These are phyloP conservation scores for Rhododendron henanense DNA, from an alignment of 148 eudicot genomes.

Conservation along the genomic window DNA sequence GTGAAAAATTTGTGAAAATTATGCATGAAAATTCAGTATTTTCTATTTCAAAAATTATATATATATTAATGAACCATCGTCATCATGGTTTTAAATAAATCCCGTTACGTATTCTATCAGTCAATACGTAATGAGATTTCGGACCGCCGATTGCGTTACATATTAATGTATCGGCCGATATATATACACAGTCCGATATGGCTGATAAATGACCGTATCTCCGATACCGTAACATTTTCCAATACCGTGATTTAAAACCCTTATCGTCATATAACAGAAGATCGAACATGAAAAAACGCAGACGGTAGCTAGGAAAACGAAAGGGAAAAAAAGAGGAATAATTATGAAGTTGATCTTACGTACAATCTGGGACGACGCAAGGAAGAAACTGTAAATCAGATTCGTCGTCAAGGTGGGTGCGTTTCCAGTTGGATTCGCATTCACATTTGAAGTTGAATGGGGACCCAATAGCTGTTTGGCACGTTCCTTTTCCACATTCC, in stretches of 20 bases:
- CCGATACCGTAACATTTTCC: no score
- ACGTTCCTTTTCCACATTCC: conserved; percentile 62
- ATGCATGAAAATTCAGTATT: neutral
- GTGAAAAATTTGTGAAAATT: neutral
- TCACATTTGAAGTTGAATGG: conserved; percentile 49
- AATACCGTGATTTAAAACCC: no score
- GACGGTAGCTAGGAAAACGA: neutral
- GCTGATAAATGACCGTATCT: neutral
- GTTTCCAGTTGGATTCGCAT: conserved; percentile 57
- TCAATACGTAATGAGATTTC: no score
- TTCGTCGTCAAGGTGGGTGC: conserved; percentile 41
- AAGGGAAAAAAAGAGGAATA: neutral
- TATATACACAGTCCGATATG: no score
- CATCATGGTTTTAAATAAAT: neutral
- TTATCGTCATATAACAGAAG: no score
- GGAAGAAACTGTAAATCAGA: conserved; percentile 53
- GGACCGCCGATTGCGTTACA: no score
- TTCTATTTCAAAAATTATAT: neutral
- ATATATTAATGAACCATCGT: neutral
- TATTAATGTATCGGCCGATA: no score
- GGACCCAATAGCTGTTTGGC: conserved; percentile 32
- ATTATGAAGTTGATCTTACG: conserved; percentile 14
- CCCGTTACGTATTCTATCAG: no score
- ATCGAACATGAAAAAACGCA: neutral
- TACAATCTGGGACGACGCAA: conserved; percentile 61